Conservation (phyloP, 179 eudicot genomes). For the Heliamphora pulchella region DNA sequence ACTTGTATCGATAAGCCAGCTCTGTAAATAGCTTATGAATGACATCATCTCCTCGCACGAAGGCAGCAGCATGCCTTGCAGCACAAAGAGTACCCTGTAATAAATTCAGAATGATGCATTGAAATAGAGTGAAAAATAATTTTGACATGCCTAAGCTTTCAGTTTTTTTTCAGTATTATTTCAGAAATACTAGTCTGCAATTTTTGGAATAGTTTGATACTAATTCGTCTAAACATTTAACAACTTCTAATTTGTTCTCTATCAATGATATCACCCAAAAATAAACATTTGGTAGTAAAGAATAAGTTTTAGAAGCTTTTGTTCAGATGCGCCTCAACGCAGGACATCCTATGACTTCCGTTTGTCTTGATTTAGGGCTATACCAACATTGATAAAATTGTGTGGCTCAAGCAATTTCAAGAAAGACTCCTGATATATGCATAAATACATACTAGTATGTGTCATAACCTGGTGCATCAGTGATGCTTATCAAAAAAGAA, state of each 20-base stretch:
- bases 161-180: neutral
- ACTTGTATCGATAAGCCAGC: slow-evolving; percentile 92
- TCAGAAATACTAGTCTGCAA: neutral
- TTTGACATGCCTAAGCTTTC: neutral
- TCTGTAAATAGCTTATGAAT: slow-evolving; percentile 84
- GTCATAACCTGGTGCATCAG: too few relatives aligned
- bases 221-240: neutral
- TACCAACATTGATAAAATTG: neutral
- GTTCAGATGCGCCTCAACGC: neutral
- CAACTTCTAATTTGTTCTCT: neutral
- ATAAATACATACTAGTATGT: too few relatives aligned
- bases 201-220: neutral
- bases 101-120: neutral
- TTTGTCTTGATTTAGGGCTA: neutral
- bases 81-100: slow-evolving; percentile 55
- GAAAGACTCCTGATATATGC: too few relatives aligned
- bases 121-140: neutral
- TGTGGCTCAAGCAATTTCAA: neutral
- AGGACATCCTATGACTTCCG: neutral
- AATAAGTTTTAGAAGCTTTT: neutral
- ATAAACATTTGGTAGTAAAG: neutral
- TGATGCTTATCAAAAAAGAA: too few relatives aligned
- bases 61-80: neutral
- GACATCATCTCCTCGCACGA: slow-evolving; percentile 67
- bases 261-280: neutral